Evolutionary conservation across 2,329 filamentous ascomycete genomes (phyloP), one percentile per base, ranked within the genome.

Genomic region (Byssothecium circinans): DNA sequence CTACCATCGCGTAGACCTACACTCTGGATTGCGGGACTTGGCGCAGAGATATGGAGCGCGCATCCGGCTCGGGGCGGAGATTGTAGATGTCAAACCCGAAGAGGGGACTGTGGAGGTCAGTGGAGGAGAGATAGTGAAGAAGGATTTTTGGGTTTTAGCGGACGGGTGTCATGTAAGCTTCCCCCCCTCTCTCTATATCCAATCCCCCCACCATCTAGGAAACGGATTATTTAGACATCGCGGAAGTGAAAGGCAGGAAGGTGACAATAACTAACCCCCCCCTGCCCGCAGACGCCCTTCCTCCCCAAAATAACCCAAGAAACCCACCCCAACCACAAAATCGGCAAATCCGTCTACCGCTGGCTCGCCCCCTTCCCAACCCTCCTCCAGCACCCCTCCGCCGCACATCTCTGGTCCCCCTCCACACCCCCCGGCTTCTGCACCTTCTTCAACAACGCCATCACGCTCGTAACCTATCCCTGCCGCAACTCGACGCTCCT

Each of bases 81-180:
- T 50, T 18, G 46, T 54, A 6, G 34, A 48, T 11, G 32, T 58
- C n/a, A 36, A 81, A 42, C 54, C 73, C 0, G 38, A 50, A 3
- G 44, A 47, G 11, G 62, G 62, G 2, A 49, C 41, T 15, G 56
- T 64, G 7, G 51, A 50, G 6, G 30, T 65, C 8, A 53, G 49
- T 22, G 39, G 43, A 11, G 52, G 48, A 2, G 41, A 43, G 45
- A 49, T 30, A 19, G 39, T 53, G 1, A 14, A 41, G 37, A 53
- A 45, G 22, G 54, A 52, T 25, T 45, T 55, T 14, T 43, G 51
- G 41, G 41, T 57, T 8, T 19, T 53, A 29, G 52, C 54, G 17
- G 52, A 57, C 49, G 54, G 54, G 20, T 49, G 48, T 41, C 54
- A 54, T 50, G 47, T 45, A 30, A 38, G 49, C 43, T 25, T 15